phyloP scores from a whole-genome alignment of 2,329 filamentous ascomycete species.

The Tolypocladium tundrense region DNA sequence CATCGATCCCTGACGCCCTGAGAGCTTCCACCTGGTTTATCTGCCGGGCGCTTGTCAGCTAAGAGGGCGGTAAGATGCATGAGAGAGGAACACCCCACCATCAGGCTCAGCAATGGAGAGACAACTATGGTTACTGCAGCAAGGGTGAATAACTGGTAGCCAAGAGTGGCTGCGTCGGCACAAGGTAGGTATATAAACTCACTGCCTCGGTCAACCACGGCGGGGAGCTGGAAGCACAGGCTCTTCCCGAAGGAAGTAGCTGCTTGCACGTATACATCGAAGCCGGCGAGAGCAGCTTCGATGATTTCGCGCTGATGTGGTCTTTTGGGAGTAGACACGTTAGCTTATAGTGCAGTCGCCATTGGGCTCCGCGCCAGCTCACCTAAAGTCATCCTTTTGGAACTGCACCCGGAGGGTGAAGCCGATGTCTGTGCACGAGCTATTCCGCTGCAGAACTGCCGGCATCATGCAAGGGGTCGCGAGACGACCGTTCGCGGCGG shows the following conservation, averaged over 20 bases:
- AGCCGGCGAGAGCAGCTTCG: slow-evolving; percentile 63
- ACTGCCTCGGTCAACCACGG: slow-evolving; percentile 80
- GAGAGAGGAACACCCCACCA: slow-evolving; percentile 42
- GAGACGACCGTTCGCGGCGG: background rate
- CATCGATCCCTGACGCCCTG: slow-evolving; percentile 61
- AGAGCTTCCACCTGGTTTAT: slow-evolving; percentile 87
- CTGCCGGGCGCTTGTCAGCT: slow-evolving; percentile 28
- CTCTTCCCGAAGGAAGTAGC: slow-evolving; percentile 89
- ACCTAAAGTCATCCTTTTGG: slow-evolving; percentile 65
- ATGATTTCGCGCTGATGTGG: slow-evolving; percentile 86
- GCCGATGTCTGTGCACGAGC: slow-evolving; percentile 54
- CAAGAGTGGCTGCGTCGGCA: background rate
- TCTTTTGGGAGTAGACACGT: slow-evolving; percentile 28
- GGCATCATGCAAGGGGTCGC: slow-evolving; percentile 21
- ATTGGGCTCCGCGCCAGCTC: slow-evolving; percentile 7
- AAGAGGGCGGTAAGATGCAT: background rate
- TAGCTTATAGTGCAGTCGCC: background rate
- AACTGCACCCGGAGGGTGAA: slow-evolving; percentile 68
- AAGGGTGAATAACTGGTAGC: slow-evolving; percentile 3
- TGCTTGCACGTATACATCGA: slow-evolving; percentile 91
- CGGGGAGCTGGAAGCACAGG: slow-evolving; percentile 84
- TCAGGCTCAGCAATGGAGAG: slow-evolving; percentile 78
- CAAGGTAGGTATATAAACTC: slow-evolving; percentile 22
- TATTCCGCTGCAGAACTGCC: slow-evolving; percentile 28
- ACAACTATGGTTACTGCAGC: slow-evolving; percentile 73